A percentile compares a stretch with the other conserved stretches of the same genome.
Evolutionary conservation across 108 stramenopile genomes (phyloP).

Genomic region (Cyclotella baltica): DNA sequence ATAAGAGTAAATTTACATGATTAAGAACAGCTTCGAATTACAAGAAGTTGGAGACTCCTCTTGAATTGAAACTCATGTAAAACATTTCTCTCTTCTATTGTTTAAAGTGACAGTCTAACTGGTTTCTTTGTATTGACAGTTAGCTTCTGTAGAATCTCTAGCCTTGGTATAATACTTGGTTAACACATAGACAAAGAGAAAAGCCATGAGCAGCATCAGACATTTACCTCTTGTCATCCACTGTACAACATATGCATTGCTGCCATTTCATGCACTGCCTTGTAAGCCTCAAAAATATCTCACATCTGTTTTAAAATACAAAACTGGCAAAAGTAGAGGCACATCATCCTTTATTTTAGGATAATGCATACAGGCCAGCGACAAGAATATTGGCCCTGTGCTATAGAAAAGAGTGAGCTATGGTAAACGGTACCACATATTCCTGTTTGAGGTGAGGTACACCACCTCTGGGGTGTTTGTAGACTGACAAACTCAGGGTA

Average conservation of each 20-base stretch:
- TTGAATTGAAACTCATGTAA: too few relatives aligned
- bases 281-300: constrained; percentile 32
- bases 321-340: constrained; percentile 8
- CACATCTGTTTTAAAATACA: constrained; percentile 15
- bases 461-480: too few relatives aligned
- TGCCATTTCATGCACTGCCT: constrained; percentile 30
- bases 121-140: too few relatives aligned
- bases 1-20: too few relatives aligned
- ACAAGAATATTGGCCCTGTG: constrained; percentile 35
- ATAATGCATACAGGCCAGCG: constrained; percentile 9
- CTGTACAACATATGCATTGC: constrained; percentile 5
- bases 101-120: constrained; percentile 1
- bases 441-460: constrained; percentile 19
- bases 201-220: background rate
- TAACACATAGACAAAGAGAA: background rate
- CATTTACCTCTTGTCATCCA: constrained; percentile 15
- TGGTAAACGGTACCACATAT: constrained; percentile 23
- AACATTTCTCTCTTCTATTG: background rate
- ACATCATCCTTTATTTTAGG: background rate
- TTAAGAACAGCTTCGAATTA: too few relatives aligned
- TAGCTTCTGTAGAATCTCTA: background rate
- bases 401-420: constrained; percentile 31
- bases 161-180: background rate
- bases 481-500: too few relatives aligned
- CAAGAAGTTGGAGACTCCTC: background rate